These are phyloP conservation scores for Colletotrichum acutatum DNA, from an alignment of 2,329 filamentous ascomycete species.

Conservation along the genomic window DNA sequence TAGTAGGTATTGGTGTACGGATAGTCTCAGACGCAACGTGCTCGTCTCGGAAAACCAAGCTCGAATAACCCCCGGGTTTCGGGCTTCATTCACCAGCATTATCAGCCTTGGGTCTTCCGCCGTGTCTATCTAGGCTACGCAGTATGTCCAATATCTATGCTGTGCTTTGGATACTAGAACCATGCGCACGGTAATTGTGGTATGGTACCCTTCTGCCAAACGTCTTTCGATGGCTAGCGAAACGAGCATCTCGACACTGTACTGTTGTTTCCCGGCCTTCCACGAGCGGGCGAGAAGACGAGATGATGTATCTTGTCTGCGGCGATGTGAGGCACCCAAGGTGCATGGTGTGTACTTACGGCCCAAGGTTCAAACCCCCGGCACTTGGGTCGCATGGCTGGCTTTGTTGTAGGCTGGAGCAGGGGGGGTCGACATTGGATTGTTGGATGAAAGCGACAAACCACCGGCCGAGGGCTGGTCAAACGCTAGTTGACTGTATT, in stretches of 20 bases:
- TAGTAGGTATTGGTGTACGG: not conserved
- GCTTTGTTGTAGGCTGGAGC: slow-evolving; percentile 7
- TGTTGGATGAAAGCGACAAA: slow-evolving; percentile 28
- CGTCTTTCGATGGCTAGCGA: not conserved
- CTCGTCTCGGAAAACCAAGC: not conserved
- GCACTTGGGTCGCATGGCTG: slow-evolving; percentile 32
- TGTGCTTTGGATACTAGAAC: not conserved
- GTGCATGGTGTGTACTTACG: slow-evolving; percentile 4
- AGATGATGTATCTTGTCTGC: slow-evolving; percentile 16
- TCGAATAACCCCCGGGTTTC: not conserved
- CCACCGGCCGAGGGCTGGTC: slow-evolving; percentile 24
- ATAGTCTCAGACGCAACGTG: not conserved
- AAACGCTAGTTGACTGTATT: slow-evolving; percentile 26
- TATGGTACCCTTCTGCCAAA: not conserved
- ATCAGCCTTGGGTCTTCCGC: not conserved
- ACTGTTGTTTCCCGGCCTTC: slow-evolving; percentile 5
- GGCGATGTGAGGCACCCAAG: slow-evolving; percentile 24
- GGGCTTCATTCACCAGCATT: not conserved
- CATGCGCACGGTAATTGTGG: not conserved
- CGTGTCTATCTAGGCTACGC: too few relatives aligned
- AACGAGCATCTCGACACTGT: not conserved
- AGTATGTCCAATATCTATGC: not conserved
- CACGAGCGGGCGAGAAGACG: slow-evolving; percentile 3
- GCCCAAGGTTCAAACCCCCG: slow-evolving; percentile 31
- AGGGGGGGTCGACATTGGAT: slow-evolving; percentile 23